phyloP scores from a whole-genome alignment of 305 asterid genomes.

The Solanum hybrid region DNA sequence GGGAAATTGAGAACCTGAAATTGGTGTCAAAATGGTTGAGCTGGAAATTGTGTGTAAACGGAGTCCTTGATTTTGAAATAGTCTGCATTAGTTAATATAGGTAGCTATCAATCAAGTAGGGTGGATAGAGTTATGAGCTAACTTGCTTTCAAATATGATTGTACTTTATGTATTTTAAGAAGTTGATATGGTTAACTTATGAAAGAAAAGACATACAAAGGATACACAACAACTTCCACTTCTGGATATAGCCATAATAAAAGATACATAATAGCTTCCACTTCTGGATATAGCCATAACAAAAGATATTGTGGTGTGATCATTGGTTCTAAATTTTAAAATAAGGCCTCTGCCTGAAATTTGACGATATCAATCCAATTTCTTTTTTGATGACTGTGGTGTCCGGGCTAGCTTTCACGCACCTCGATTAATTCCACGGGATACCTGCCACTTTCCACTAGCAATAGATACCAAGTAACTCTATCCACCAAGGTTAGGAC shows the following conservation, averaged over 20 bases:
- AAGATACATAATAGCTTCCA: background rate
- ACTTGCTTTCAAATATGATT: background rate
- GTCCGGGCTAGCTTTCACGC: background rate
- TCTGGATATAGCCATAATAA: background rate
- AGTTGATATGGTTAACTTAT: background rate
- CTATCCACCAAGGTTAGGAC: background rate
- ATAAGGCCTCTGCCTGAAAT: background rate
- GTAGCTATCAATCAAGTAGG: background rate
- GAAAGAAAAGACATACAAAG: background rate
- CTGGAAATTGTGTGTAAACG: background rate
- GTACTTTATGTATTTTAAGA: background rate
- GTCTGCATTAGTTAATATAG: background rate
- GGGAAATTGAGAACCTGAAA: background rate
- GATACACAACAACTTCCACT: background rate
- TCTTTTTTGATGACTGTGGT: background rate
- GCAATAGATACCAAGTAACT: background rate
- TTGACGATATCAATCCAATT: background rate
- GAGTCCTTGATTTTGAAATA: background rate
- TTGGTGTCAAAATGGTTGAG: background rate
- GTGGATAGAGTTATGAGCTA: background rate
- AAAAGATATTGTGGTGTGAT: background rate
- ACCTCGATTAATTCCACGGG: background rate
- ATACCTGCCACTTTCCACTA: background rate
- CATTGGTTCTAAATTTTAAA: background rate
- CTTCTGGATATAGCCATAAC: background rate